Evolutionary conservation across 2,329 filamentous ascomycete genomes (phyloP), one percentile per base, ranked within the genome.

Genomic region (Metarhizium rileyi): DNA sequence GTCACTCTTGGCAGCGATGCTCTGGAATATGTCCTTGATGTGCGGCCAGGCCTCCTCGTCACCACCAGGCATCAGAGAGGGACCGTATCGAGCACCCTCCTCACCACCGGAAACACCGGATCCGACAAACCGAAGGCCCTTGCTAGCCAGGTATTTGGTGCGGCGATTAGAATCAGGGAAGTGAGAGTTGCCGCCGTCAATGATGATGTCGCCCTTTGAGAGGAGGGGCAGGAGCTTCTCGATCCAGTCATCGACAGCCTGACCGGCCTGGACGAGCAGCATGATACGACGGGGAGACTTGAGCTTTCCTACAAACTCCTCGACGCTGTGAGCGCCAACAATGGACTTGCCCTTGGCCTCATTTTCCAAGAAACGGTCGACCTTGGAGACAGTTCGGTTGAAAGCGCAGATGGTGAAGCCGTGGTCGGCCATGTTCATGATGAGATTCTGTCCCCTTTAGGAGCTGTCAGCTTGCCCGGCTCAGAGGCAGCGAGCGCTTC

Each of bases 21-120:
- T 83, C 78, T 98, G 93, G 81, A 98, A 95, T 67, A 98, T 87
- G 65, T 97, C 90, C 84, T 98, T 97, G 78, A 98, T 94, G 74
- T 87, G 83, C 63, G 89, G 89, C 93, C 93, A 97, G 50, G 93
- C 93, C 72, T 88, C 88, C 80, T 97, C 90, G 75, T 95, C 90
- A 74, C 93, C 93, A 81, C 93, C 93, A 57, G 93, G 93, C 93
- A 98, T 98, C 72, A 98, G 80, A 58, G 90, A 96, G 62, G 93
- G 93, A 52, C 93, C 93, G 67, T 94, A 95, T 63, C 93, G 87
- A 68, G 93, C 93, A 83, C 93, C 93, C 80, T 98, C 93, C 79
- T 98, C 93, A 78, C 93, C 93, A 76, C 93, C 93, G 60, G 93
- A 98, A 59, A 98, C 93, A 84, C 93, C 93, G 64, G 86, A 86